Base-by-base conservation (phyloP, 768 basidiomycete species). In the Rickenella mellea region DNA sequence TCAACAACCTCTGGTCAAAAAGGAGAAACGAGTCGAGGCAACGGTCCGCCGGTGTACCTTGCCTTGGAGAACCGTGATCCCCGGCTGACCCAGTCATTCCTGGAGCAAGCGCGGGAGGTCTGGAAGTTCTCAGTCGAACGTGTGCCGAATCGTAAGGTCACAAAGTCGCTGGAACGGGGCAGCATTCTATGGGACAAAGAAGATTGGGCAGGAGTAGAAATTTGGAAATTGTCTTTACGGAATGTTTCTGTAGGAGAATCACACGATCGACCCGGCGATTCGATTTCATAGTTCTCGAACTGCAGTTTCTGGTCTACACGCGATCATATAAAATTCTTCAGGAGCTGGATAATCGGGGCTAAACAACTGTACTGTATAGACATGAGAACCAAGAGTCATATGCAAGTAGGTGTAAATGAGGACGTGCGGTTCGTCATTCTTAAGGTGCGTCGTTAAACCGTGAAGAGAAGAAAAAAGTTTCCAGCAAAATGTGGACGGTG, bases 51-150 rank as follows among this genome's bases (percentile, higher is more conserved):
- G 0, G 60, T 83, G 30, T 76, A 73, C 52, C 60, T 82, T 41
- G 83, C 78, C 33, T 62, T 94, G 21, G 90, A 94, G 58, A 70
- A 80, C 6, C 75, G 89, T 6, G 91, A 93, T 58, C 74, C 87
- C 0, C 52, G 49, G 0, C 63, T 91, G 29, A 68, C 85, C 33
- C 74, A 80, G 40, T 47, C 42, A 15, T 71, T 83, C 6, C 64
- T 93, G 24, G 53, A 65, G 14, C 64, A 73, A 27, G 87, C 86
- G 5, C 59, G 59, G 31, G 50, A 64, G 15, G 57, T 58, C 3
- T 82, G 79, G 74, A 65, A 70, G 4, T 82, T 88, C 55, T 55
- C 61, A 5, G 61, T 76, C 11, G 70, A 73, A 35, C 76, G 75
- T 8, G 65, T 93, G 17, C 70, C 76, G 1, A 66, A 63, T 14